phyloP scores from a whole-genome alignment of 1,139 yeast genomes.

The Suhomyces panamericanus region DNA sequence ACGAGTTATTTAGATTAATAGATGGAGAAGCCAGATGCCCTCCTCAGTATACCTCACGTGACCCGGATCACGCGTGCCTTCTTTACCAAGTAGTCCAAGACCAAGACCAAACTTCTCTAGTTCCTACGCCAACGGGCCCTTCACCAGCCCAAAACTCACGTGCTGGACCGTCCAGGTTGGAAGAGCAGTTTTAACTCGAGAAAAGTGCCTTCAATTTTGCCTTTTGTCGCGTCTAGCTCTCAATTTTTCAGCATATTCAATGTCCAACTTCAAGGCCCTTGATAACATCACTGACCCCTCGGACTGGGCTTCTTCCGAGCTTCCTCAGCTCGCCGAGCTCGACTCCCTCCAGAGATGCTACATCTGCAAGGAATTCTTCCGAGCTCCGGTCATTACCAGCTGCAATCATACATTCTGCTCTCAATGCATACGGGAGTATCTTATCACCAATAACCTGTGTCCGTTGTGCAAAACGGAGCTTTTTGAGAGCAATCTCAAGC shows the following conservation, averaged over 20 bases:
- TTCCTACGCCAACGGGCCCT: no score
- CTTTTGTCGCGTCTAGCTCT: background rate
- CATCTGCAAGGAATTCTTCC: slow-evolving; percentile 84
- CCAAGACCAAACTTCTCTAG: no score
- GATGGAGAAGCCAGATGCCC: background rate
- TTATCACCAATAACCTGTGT: slow-evolving; percentile 61
- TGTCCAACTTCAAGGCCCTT: slow-evolving; percentile 14
- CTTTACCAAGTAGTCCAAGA: no score
- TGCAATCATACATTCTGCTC: slow-evolving; percentile 95
- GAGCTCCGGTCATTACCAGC: slow-evolving; percentile 80
- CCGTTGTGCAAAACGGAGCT: slow-evolving; percentile 78
- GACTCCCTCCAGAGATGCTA: slow-evolving; percentile 80
- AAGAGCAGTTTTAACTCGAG: no score
- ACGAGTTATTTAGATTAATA: background rate
- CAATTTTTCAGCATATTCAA: background rate
- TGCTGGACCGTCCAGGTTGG: no score
- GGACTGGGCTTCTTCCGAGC: slow-evolving; percentile 58
- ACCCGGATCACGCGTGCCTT: background rate
- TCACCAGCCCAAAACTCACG: no score
- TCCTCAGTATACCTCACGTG: background rate
- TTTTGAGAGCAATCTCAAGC: slow-evolving; percentile 67
- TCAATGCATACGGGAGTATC: slow-evolving; percentile 74
- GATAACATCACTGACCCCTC: slow-evolving; percentile 59
- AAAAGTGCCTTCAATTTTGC: no score
- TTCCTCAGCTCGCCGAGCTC: slow-evolving; percentile 59